These are phyloP conservation scores for Heteromeles arbutifolia DNA, from an alignment of 306 rosid species.

Conservation along the genomic window DNA sequence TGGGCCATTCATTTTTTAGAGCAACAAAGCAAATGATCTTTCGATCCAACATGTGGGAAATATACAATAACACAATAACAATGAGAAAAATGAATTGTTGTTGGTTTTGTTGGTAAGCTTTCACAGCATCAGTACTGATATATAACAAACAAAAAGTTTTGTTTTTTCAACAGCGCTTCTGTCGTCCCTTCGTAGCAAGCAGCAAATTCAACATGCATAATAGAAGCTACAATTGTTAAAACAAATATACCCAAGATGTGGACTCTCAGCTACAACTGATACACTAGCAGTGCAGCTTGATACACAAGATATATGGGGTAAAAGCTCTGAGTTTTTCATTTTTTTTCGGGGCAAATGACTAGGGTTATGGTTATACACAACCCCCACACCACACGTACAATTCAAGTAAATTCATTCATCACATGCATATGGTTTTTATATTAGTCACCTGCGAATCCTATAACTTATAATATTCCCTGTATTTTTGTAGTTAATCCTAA, in stretches of 20 bases:
- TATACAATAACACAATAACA: background rate
- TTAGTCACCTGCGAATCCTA: background rate
- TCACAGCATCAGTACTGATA: background rate
- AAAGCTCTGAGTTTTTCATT: too few relatives aligned
- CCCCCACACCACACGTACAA: background rate
- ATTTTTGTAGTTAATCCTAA: background rate
- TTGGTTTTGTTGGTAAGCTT: background rate
- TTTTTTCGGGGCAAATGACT: background rate
- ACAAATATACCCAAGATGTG: background rate
- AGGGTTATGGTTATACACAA: background rate
- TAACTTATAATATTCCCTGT: background rate
- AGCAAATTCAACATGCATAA: background rate
- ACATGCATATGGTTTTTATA: background rate
- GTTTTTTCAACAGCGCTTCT: background rate
- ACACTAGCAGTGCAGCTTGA: background rate
- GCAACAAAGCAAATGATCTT: background rate
- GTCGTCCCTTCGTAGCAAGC: background rate
- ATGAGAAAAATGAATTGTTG: background rate
- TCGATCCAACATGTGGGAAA: background rate
- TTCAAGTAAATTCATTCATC: background rate
- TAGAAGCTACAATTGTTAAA: background rate
- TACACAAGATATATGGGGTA: background rate
- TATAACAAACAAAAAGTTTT: background rate
- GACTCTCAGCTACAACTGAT: background rate
- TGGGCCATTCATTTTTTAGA: background rate